Percentiles rank a stretch among this genome's conserved stretches.
These are phyloP conservation scores for Discostella pseudostelligera DNA, from an alignment of 108 stramenopile species.

Conservation along the genomic window DNA sequence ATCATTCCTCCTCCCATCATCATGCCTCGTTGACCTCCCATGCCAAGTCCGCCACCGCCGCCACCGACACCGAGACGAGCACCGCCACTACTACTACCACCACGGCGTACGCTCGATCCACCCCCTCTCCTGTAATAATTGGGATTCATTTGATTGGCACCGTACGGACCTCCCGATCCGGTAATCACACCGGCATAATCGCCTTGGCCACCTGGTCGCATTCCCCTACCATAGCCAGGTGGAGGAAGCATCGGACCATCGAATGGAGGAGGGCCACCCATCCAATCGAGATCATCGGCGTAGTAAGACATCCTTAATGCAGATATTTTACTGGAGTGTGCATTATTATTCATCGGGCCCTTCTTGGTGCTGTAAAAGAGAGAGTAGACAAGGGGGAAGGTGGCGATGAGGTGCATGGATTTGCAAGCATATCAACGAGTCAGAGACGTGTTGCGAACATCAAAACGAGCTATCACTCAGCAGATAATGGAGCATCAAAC, in stretches of 20 bases:
- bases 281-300: background rate
- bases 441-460: too few species aligned
- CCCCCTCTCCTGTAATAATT: constrained; percentile 13
- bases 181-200: constrained; percentile 8
- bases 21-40: background rate
- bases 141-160: constrained; percentile 18
- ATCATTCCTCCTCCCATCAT: constrained; percentile 8
- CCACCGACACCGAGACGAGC: background rate
- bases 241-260: constrained; percentile 19
- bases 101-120: constrained; percentile 7
- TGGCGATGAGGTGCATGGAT: background rate
- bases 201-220: background rate
- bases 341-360: background rate
- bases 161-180: constrained; percentile 8
- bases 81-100: too few species aligned
- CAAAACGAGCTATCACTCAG: too few species aligned
- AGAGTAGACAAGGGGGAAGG: background rate
- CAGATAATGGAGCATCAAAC: too few species aligned
- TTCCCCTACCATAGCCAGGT: constrained; percentile 17
- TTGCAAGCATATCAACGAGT: background rate
- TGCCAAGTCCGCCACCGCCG: constrained; percentile 1
- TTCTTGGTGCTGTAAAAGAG: constrained; percentile 4
- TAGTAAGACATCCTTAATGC: constrained; percentile 22
- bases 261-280: constrained; percentile 5
- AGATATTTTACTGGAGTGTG: background rate